Evolutionary conservation across 148 eudicot species (phyloP).

Genomic region (Suaeda aralocaspica): DNA sequence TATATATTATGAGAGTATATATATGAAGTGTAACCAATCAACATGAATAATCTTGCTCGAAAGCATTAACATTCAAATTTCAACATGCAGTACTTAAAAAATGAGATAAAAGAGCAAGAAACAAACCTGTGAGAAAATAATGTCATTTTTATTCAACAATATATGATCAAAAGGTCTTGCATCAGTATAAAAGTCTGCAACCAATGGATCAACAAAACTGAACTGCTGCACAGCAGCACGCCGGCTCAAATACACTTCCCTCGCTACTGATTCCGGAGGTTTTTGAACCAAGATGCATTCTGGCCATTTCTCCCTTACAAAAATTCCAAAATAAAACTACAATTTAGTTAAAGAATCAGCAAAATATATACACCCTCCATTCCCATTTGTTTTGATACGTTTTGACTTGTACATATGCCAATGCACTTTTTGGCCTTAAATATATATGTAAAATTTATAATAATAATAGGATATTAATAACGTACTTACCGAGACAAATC

Average conservation of each 20-base stretch:
- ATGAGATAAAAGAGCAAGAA: background rate
- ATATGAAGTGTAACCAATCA: too few relatives aligned
- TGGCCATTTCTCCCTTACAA: constrained; percentile 56
- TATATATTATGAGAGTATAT: background rate
- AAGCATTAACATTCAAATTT: background rate
- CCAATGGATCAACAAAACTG: constrained; percentile 50
- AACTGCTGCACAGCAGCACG: constrained; percentile 45
- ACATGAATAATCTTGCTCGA: too few relatives aligned
- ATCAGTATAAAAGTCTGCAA: constrained; percentile 23
- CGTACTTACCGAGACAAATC: too few relatives aligned
- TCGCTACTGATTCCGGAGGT: constrained; percentile 28
- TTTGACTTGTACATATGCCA: too few relatives aligned
- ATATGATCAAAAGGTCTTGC: constrained; percentile 40
- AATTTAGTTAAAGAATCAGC: too few relatives aligned
- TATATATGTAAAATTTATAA: too few relatives aligned
- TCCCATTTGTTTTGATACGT: too few relatives aligned
- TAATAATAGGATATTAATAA: too few relatives aligned
- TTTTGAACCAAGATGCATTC: constrained; percentile 23
- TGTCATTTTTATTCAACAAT: constrained; percentile 27
- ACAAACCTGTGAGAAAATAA: constrained; percentile 56
- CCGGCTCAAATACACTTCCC: constrained; percentile 53
- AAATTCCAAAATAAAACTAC: background rate
- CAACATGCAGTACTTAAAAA: background rate
- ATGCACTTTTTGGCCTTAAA: too few relatives aligned
- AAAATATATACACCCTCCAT: too few relatives aligned